A percentile compares a stretch with the other conserved stretches of the same genome.
phyloP scores from a whole-genome alignment of 2,329 filamentous ascomycete genomes.

The Aspergillus latus region DNA sequence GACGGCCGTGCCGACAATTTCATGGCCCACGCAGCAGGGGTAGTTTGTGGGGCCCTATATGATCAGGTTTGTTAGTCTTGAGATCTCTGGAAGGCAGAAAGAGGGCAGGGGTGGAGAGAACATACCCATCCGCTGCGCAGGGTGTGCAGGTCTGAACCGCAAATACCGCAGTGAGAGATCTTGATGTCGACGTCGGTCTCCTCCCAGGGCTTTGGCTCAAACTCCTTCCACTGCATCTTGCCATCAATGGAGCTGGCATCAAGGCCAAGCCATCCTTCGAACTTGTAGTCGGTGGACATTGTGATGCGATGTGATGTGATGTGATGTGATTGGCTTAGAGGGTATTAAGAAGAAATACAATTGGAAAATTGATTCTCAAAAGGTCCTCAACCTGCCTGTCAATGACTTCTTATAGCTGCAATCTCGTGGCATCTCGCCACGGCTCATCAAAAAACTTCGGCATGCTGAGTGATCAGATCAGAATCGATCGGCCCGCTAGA shows the following conservation, averaged over 20 bases:
- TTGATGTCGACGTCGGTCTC: conserved; percentile 66
- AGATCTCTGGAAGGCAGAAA: too few species aligned
- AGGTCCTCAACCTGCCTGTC: not conserved
- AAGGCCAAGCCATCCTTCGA: conserved; percentile 59
- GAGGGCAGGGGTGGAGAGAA: not conserved
- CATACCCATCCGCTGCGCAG: conserved; percentile 51
- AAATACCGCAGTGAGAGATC: conserved; percentile 64
- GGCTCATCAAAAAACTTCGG: not conserved
- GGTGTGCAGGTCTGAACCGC: conserved; percentile 61
- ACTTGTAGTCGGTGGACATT: conserved; percentile 45
- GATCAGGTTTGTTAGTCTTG: not conserved
- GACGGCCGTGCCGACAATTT: conserved; percentile 62
- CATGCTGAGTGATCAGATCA: not conserved
- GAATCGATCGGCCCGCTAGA: not conserved
- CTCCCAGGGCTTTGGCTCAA: conserved; percentile 63
- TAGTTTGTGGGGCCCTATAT: conserved; percentile 34
- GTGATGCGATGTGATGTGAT: not conserved
- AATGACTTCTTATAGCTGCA: not conserved
- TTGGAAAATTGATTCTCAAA: not conserved
- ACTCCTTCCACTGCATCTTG: conserved; percentile 57
- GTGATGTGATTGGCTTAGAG: too few species aligned
- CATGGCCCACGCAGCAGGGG: conserved; percentile 61
- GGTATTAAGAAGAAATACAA: too few species aligned
- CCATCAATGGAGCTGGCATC: conserved; percentile 51
- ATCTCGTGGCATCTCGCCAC: not conserved